Evolutionary conservation across 2,329 filamentous ascomycete genomes (phyloP), one percentile per base, ranked within the genome.

Genomic region (Colletotrichum plurivorum): DNA sequence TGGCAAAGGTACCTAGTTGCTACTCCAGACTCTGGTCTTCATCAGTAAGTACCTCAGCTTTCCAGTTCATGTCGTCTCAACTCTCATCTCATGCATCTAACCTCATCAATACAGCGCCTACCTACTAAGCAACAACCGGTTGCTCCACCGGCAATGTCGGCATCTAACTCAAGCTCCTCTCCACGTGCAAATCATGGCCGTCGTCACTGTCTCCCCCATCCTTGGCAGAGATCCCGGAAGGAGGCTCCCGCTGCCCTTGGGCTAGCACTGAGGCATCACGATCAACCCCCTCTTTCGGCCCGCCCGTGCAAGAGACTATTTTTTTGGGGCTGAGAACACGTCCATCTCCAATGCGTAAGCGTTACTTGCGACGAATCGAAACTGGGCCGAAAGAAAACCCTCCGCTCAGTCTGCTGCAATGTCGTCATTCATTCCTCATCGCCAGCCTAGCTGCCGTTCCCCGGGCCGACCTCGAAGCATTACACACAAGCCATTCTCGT

Each of bases 391-490:
- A 20, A 20, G 43, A 41, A 55, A 60, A 22, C 52, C 46, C 51
- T 48, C 48, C 49, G 49, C 56, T 69, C 67, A 51, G 55, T 63
- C 55, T 20, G 31, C 49, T 45, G 48, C 13, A 41, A 67, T 69
- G 67, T 69, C 67, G 67, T 69, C 67, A 69, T 68, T 56, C 55
- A 60, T 66, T 36, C 51, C 62, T 69, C 62, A 69, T 52, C 56
- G 46, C 41, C 51, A 49, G 49, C 51, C 46, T 22, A 36, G 53
- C n/a, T 46, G 55, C 46, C 41, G 53, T 36, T 22, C 27, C 18
- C 39, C 46, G 31, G 31, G 31, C 48, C 20, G 46, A 43, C 13
- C 41, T 43, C 15, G 41, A n/a, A n/a, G 31, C 31, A 36, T 36
- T 36, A 36, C 31, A 36, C 18, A 49, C n/a, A 20, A 22, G n/a